Percentiles rank a stretch among this genome's conserved stretches.
Evolutionary conservation across 2,329 filamentous ascomycete species (phyloP).

Genomic region (Lasiodiplodia gonubiensis): DNA sequence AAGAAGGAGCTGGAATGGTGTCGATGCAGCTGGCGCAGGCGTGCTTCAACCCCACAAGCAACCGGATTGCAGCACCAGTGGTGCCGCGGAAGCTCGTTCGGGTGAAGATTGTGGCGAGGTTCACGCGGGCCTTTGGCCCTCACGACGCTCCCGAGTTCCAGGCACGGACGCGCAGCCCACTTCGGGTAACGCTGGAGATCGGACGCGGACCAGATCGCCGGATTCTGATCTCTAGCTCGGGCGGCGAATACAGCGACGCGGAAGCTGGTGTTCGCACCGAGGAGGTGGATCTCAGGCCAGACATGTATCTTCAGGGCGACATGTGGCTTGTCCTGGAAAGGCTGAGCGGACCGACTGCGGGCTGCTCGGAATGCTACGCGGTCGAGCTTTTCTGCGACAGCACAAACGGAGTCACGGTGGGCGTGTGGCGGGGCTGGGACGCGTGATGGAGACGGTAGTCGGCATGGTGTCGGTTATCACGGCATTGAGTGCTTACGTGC

Average conservation of each 20-base stretch:
- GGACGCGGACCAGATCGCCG: slow-evolving; percentile 73
- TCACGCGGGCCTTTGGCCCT: slow-evolving; percentile 39
- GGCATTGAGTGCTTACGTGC: slow-evolving; percentile 5
- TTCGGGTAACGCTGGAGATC: slow-evolving; percentile 75
- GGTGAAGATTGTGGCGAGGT: slow-evolving; percentile 62
- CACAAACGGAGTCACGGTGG: slow-evolving; percentile 50
- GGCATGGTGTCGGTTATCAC: slow-evolving; percentile 12
- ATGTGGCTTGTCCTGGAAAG: slow-evolving; percentile 84
- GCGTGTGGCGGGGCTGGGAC: slow-evolving; percentile 54
- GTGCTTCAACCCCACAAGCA: slow-evolving; percentile 56
- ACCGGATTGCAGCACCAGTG: slow-evolving; percentile 61
- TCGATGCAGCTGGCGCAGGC: slow-evolving; percentile 63
- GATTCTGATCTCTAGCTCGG: slow-evolving; percentile 68
- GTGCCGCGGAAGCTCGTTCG: slow-evolving; percentile 62
- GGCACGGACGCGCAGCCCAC: slow-evolving; percentile 50
- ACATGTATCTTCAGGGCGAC: slow-evolving; percentile 57
- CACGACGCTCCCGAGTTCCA: neutral
- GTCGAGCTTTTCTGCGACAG: slow-evolving; percentile 56
- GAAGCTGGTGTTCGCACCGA: slow-evolving; percentile 68
- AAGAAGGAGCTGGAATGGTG: slow-evolving; percentile 77
- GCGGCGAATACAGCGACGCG: slow-evolving; percentile 76
- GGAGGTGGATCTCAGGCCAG: slow-evolving; percentile 76
- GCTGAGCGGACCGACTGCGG: slow-evolving; percentile 64
- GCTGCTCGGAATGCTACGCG: slow-evolving; percentile 57
- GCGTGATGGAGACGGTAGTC: slow-evolving; percentile 35